phyloP scores from a whole-genome alignment of 2,329 filamentous ascomycete species.

The Pseudogymnoascus sp. region DNA sequence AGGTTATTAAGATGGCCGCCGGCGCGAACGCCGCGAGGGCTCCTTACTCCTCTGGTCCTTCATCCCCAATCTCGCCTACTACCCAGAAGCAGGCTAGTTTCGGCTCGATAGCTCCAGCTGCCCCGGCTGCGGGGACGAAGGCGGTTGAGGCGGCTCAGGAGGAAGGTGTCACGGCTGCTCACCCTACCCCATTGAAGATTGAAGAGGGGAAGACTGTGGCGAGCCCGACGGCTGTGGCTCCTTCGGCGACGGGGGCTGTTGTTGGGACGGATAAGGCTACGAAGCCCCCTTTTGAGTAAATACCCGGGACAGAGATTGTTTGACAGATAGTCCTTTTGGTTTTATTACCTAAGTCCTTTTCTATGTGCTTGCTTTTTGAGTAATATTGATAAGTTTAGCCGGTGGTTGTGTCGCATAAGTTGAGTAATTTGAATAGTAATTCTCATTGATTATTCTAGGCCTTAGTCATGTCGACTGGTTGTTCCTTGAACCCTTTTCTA shows the following conservation, averaged over 20 bases:
- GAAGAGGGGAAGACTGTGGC: slow-evolving; percentile 20
- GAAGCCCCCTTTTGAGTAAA: neutral
- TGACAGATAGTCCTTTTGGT: neutral
- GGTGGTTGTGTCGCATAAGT: neutral
- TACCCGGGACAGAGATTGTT: neutral
- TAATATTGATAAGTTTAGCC: neutral
- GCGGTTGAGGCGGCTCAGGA: neutral
- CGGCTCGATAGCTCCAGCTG: neutral
- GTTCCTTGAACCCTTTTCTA: neutral
- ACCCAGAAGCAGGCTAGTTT: slow-evolving; percentile 5
- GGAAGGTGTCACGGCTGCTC: neutral
- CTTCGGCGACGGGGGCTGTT: slow-evolving; percentile 10
- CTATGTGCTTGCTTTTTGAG: neutral
- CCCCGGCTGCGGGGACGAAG: neutral
- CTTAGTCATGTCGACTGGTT: neutral
- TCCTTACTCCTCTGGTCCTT: neutral
- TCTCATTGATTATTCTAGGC: neutral
- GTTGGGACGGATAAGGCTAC: neutral
- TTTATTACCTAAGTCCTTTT: neutral
- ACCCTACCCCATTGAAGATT: slow-evolving; percentile 21
- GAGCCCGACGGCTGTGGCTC: slow-evolving; percentile 21
- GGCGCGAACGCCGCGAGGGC: slow-evolving; percentile 10
- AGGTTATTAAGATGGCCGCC: slow-evolving; percentile 48
- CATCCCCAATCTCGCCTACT: slow-evolving; percentile 11
- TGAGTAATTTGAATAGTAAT: neutral